Evolutionary conservation across 768 basidiomycete genomes (phyloP).

Genomic region (Boletus reticuloceps): DNA sequence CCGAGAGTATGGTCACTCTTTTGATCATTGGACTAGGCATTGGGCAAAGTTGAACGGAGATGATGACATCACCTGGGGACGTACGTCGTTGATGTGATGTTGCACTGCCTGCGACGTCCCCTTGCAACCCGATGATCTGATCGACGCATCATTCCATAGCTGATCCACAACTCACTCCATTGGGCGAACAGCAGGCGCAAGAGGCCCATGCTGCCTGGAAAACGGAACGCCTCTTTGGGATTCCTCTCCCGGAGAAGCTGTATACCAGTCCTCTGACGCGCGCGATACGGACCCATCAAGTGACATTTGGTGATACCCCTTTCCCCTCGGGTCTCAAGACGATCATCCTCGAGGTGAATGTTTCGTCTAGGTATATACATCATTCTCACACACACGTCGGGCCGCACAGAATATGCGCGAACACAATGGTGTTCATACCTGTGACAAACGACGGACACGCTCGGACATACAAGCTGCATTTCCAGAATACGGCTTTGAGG

Average conservation of each 20-base stretch:
- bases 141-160: conserved; percentile 5
- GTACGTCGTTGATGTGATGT: conserved; percentile 39
- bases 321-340: conserved; percentile 28
- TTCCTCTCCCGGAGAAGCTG: conserved; percentile 20
- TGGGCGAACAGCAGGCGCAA: conserved; percentile 57
- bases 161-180: conserved; percentile 52
- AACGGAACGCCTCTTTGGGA: conserved; percentile 8
- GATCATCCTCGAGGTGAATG: conserved; percentile 53
- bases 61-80: conserved; percentile 69
- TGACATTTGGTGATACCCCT: conserved; percentile 46
- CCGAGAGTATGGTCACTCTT: not conserved
- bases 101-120: too few species aligned
- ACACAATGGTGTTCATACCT: conserved; percentile 63
- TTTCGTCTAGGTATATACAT: not conserved
- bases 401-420: conserved; percentile 64
- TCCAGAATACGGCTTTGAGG: conserved; percentile 52
- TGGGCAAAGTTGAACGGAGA: conserved; percentile 67
- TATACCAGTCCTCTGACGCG: conserved; percentile 53
- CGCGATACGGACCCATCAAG: conserved; percentile 53
- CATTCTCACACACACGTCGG: not conserved
- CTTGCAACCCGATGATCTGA: not conserved
- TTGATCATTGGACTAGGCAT: conserved; percentile 36
- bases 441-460: conserved; percentile 59
- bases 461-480: conserved; percentile 40
- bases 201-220: conserved; percentile 17